Conservation (phyloP, 768 basidiomycete genomes). For the Lactarius sanguifluus region DNA sequence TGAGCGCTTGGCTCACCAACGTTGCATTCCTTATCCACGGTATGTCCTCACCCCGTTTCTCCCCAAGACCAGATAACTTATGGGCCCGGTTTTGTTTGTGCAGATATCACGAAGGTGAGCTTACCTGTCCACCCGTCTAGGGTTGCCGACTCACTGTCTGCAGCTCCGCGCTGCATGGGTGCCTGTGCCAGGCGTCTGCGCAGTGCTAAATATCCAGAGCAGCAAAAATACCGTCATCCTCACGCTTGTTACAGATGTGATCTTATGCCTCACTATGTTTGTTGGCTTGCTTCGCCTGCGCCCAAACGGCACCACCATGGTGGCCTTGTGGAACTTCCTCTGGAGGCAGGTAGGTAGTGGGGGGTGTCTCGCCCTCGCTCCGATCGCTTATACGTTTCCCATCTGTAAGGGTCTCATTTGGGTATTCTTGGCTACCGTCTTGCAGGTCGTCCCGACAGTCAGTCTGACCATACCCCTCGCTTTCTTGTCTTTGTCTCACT, state of each 20-base stretch:
- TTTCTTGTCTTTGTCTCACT: not conserved
- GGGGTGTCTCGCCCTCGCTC: not conserved
- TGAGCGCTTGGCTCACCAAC: not conserved
- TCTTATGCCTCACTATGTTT: conserved; percentile 12
- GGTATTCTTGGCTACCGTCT: conserved; percentile 1
- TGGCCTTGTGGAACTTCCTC: conserved; percentile 5
- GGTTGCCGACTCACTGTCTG: not conserved
- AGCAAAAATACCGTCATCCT: not conserved
- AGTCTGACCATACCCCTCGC: not conserved
- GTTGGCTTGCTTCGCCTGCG: conserved; percentile 15
- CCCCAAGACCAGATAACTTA: too few relatives aligned
- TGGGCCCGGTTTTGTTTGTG: too few relatives aligned
- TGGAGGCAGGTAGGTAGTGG: conserved; percentile 15
- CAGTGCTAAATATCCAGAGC: not conserved
- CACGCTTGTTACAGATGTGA: conserved; percentile 7
- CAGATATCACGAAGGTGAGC: conserved; percentile 6
- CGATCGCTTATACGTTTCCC: not conserved
- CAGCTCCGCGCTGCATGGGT: conserved; percentile 6
- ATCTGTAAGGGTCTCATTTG: not conserved
- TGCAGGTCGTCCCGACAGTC: not conserved
- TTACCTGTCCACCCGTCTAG: not conserved
- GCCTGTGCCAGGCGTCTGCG: not conserved
- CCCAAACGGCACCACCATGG: not conserved
- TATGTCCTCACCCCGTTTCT: not conserved
- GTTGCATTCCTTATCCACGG: conserved; percentile 7